Evolutionary conservation across 179 eudicot species (phyloP), one percentile per base, ranked within the genome.

Genomic region (Spinacia oleracea): DNA sequence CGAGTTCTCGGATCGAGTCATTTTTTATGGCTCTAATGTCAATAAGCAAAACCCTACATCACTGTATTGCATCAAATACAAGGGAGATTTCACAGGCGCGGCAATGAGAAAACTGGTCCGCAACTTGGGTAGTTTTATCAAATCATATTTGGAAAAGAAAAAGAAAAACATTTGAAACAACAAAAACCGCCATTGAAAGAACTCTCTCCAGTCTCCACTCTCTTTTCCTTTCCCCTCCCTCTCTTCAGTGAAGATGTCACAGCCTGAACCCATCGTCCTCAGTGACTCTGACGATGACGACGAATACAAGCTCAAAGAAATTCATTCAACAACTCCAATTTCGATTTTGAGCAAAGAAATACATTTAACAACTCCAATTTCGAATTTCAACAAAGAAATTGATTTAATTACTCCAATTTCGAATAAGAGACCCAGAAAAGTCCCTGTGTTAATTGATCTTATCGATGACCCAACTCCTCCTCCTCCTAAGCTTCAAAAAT

Each of bases 381-480:
- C 64, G 0, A 59, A 48, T 48, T 12, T 38, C 5, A n/a, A 18
- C 27, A 21, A 58, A 5, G 10, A 21, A 5, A n/a, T n/a, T n/a
- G 29, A 21, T 58, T 21, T 58, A 9, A 1, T 42, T 11, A 35
- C 23, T 1, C 45, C 70, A 34, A n/a, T 27, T 34, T 6, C 43
- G 1, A 66, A 66, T 1, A 68, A 68, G 18, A 68, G 51, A 68
- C 42, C 23, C 42, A 64, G 23, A 32, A 29, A 16, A 5, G 10
- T 3, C 12, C 25, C 25, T 32, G 8, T 1, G 9, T 1, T 4
- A 9, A 2, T 34, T 11, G 20, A 16, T 66, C 8, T 89, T 58
- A 89, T 83, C 48, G 89, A 86, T 55, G 89, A 86, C 51, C 84
- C 85, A 4, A 79, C 87, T 51, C 86, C 87, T 3, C 56, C 46